Evolutionary conservation across 306 rosid genomes (phyloP).

Genomic region (Purshia tridentata): DNA sequence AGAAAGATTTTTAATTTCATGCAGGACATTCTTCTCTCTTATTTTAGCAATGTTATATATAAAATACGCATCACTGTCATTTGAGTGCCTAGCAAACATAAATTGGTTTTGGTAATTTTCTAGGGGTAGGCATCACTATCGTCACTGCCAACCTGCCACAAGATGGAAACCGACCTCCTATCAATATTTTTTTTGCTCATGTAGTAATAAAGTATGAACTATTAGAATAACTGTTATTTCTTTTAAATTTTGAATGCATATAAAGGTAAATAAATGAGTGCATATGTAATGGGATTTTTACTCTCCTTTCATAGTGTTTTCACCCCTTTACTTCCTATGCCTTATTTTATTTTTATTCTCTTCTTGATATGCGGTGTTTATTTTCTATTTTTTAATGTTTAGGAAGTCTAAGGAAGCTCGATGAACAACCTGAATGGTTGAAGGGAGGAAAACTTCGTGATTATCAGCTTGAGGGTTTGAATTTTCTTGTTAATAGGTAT

Average conservation of each 20-base stretch:
- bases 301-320: neutral
- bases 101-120: neutral
- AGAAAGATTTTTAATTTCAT: too few relatives aligned
- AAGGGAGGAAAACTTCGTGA: conserved; percentile 98
- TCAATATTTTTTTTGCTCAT: neutral
- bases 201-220: neutral
- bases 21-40: neutral
- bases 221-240: neutral
- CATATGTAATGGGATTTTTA: neutral
- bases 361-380: neutral
- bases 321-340: neutral
- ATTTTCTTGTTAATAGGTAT: conserved; percentile 99
- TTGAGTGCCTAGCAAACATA: neutral
- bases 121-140: too few relatives aligned
- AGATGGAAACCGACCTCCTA: neutral
- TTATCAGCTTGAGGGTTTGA: conserved; percentile 98
- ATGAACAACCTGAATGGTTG: conserved; percentile 98
- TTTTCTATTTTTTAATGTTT: conserved; percentile 33
- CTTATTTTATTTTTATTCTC: neutral
- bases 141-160: neutral
- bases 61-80: too few relatives aligned
- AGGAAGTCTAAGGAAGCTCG: conserved; percentile 97
- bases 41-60: neutral
- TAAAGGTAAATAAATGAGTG: neutral
- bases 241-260: neutral